Percentiles rank a stretch among this genome's conserved stretches.
Evolutionary conservation across 2,329 filamentous ascomycete species (phyloP).

Genomic region (Nannizzia gypsea): DNA sequence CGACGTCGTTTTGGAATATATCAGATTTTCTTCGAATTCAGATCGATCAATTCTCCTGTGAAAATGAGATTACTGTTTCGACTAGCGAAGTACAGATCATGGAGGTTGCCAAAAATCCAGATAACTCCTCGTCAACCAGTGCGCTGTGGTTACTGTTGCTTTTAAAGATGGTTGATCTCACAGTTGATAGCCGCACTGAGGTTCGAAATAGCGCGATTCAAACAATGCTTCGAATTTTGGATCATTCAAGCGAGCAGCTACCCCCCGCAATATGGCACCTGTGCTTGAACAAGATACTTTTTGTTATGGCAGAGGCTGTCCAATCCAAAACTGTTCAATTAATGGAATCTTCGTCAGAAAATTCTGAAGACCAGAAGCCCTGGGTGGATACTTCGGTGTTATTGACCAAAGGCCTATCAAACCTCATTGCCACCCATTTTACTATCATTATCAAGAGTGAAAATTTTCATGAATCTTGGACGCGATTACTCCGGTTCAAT

Average conservation of each 20-base stretch:
- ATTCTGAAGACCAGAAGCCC: slow-evolving; percentile 29
- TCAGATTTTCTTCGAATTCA: slow-evolving; percentile 65
- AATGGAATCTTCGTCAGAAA: slow-evolving; percentile 13
- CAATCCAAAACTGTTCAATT: slow-evolving; percentile 36
- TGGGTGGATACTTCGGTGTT: slow-evolving; percentile 68
- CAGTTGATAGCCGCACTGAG: slow-evolving; percentile 30
- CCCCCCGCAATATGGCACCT: slow-evolving; percentile 69
- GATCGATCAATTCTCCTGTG: slow-evolving; percentile 32
- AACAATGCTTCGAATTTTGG: slow-evolving; percentile 80
- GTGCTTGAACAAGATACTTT: slow-evolving; percentile 69
- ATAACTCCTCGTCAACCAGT: slow-evolving; percentile 45
- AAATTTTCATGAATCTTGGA: slow-evolving; percentile 63
- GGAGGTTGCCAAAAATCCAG: slow-evolving; percentile 47
- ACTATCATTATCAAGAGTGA: slow-evolving; percentile 55
- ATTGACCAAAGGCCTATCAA: slow-evolving; percentile 60
- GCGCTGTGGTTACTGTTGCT: slow-evolving; percentile 27
- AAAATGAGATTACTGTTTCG: slow-evolving; percentile 30
- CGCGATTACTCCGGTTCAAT: slow-evolving; percentile 58
- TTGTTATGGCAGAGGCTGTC: slow-evolving; percentile 63
- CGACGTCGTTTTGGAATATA: slow-evolving; percentile 91
- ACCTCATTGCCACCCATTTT: slow-evolving; percentile 64
- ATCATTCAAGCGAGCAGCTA: slow-evolving; percentile 75
- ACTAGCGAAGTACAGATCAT: slow-evolving; percentile 47
- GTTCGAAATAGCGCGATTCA: slow-evolving; percentile 59
- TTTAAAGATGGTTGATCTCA: slow-evolving; percentile 29